A percentile compares a stretch with the other conserved stretches of the same genome.
phyloP scores from a whole-genome alignment of 2,329 filamentous ascomycete species.

The Pyricularia grisea region DNA sequence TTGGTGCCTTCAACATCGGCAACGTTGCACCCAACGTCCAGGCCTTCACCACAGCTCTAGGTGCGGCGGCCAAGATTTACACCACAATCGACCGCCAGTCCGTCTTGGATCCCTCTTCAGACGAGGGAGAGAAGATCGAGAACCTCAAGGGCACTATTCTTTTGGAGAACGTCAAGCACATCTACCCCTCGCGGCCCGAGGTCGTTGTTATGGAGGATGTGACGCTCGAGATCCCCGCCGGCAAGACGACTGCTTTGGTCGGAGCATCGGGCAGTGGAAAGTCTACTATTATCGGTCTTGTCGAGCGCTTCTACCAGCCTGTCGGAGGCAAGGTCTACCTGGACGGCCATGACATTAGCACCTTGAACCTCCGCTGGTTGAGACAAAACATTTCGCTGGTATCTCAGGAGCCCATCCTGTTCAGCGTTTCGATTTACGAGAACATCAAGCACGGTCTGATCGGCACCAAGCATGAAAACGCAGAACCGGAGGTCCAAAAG shows the following conservation, averaged over 20 bases:
- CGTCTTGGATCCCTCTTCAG: constrained; percentile 65
- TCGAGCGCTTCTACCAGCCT: constrained; percentile 94
- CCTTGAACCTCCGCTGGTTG: constrained; percentile 80
- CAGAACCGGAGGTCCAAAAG: constrained; percentile 58
- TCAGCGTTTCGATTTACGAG: constrained; percentile 77
- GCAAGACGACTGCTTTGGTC: constrained; percentile 87
- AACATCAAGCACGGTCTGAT: constrained; percentile 80
- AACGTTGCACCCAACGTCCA: constrained; percentile 80
- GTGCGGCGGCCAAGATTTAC: constrained; percentile 85
- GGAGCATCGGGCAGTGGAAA: constrained; percentile 21
- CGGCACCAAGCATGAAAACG: constrained; percentile 61
- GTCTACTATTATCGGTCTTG: constrained; percentile 66
- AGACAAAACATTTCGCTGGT: constrained; percentile 88
- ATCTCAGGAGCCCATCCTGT: constrained; percentile 86
- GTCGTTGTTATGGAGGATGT: constrained; percentile 83
- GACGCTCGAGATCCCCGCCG: constrained; percentile 69
- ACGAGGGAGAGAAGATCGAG: constrained; percentile 64
- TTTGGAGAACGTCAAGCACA: constrained; percentile 76
- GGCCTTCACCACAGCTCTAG: constrained; percentile 74
- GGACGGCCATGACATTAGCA: constrained; percentile 74
- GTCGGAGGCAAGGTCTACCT: constrained; percentile 70
- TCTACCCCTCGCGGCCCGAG: constrained; percentile 88
- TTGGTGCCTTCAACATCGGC: constrained; percentile 84
- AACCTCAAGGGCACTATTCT: constrained; percentile 69
- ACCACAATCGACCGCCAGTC: constrained; percentile 85